A percentile compares a stretch with the other conserved stretches of the same genome.
phyloP scores from a whole-genome alignment of 805 yeast species.

The Helenozyma rhizophorensis region DNA sequence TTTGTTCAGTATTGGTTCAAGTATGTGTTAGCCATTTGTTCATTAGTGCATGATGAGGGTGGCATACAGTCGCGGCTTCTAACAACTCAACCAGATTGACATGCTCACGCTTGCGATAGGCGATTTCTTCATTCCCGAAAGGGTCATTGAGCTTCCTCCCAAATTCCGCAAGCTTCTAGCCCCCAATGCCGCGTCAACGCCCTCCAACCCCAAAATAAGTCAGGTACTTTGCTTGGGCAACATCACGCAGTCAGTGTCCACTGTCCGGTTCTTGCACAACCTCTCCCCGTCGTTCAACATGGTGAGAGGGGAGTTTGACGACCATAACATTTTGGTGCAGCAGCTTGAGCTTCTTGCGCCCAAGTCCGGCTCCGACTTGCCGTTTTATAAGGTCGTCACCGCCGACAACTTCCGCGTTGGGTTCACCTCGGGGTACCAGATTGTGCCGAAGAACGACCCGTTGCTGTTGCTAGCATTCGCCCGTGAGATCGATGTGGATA shows the following conservation, averaged over 20 bases:
- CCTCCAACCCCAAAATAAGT: constrained; percentile 59
- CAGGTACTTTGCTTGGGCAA: constrained; percentile 87
- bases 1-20: too few relatives aligned
- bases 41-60: too few relatives aligned
- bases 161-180: constrained; percentile 72
- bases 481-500: constrained; percentile 86
- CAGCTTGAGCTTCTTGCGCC: constrained; percentile 21
- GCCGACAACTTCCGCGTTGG: constrained; percentile 78
- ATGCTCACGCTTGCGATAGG: constrained; percentile 69
- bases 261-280: constrained; percentile 58
- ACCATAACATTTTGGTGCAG: constrained; percentile 33
- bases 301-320: constrained; percentile 83
- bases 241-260: constrained; percentile 60
- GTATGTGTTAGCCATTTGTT: too few relatives aligned
- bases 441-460: constrained; percentile 85
- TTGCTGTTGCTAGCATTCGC: constrained; percentile 78
- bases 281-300: constrained; percentile 69
- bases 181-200: constrained; percentile 48
- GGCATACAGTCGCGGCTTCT: too few relatives aligned
- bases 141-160: constrained; percentile 59
- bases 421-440: constrained; percentile 75
- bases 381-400: constrained; percentile 59
- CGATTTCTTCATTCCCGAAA: constrained; percentile 84
- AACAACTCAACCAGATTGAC: neutral
- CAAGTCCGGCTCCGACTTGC: constrained; percentile 31